phyloP scores from a whole-genome alignment of 2,329 filamentous ascomycete species.

The Neocucurbitaria cava region DNA sequence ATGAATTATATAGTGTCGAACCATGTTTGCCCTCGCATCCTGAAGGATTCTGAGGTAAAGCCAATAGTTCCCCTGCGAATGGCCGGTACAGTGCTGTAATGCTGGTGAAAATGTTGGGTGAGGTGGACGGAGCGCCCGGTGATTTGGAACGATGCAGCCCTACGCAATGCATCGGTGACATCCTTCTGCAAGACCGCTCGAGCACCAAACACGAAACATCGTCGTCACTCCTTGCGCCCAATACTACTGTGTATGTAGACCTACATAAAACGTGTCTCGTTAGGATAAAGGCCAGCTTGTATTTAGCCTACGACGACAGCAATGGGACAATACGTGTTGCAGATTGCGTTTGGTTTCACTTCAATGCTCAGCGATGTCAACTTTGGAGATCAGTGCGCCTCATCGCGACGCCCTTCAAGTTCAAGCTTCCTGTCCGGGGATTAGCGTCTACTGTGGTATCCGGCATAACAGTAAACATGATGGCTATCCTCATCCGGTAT shows the following conservation, averaged over 20 bases:
- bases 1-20: background rate
- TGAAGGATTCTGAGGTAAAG: background rate
- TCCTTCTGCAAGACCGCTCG: constrained; percentile 22
- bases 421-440: constrained; percentile 8
- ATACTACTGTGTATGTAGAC: no score
- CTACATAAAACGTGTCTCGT: constrained; percentile 5
- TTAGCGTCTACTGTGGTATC: no score
- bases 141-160: background rate
- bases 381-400: constrained; percentile 13
- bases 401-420: constrained; percentile 16
- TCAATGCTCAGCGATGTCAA: constrained; percentile 15
- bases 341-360: constrained; percentile 15
- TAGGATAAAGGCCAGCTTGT: constrained; percentile 12
- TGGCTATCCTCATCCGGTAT: constrained; percentile 6
- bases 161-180: constrained; percentile 8
- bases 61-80: background rate
- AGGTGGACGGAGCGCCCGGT: background rate
- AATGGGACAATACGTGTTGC: constrained; percentile 5
- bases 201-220: constrained; percentile 12
- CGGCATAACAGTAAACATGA: no score
- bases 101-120: background rate
- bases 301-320: constrained; percentile 12
- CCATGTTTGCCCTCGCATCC: no score
- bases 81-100: background rate
- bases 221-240: constrained; percentile 12